These are phyloP conservation scores for Coniophora puteana DNA, from an alignment of 1,284 basidiomycete genomes.

Conservation along the genomic window DNA sequence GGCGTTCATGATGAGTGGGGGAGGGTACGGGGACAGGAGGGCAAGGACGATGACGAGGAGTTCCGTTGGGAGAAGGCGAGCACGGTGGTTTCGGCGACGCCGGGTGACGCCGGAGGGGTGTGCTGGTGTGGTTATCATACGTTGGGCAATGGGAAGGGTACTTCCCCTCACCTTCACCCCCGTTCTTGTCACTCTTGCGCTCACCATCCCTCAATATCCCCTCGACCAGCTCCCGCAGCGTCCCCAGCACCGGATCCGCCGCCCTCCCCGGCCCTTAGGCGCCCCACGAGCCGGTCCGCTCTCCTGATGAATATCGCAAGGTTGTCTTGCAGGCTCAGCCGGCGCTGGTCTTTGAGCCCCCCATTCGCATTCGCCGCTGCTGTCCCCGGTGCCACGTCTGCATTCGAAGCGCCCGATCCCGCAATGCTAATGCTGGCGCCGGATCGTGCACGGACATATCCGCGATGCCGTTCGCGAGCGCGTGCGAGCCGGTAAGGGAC, in stretches of 20 bases:
- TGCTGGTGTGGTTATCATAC: too few relatives aligned
- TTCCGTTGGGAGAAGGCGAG: too few relatives aligned
- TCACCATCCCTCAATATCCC: slow-evolving; percentile 59
- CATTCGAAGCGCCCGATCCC: too few relatives aligned
- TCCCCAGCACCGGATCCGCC: slow-evolving; percentile 68
- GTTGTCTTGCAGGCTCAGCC: slow-evolving; percentile 75
- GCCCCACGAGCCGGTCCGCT: slow-evolving; percentile 72
- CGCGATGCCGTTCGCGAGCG: slow-evolving; percentile 18
- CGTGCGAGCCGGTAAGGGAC: slow-evolving; percentile 11
- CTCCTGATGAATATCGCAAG: slow-evolving; percentile 77
- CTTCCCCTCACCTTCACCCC: slow-evolving; percentile 28
- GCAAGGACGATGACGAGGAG: too few relatives aligned
- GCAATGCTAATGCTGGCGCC: too few relatives aligned
- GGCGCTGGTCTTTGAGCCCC: slow-evolving; percentile 77
- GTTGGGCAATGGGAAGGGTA: too few relatives aligned
- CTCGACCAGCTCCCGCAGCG: slow-evolving; percentile 70
- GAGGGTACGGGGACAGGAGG: too few relatives aligned
- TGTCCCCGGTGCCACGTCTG: slow-evolving; percentile 14
- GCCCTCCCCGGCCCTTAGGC: slow-evolving; percentile 70
- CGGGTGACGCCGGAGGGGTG: too few relatives aligned
- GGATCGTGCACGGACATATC: too few relatives aligned
- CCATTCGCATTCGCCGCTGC: slow-evolving; percentile 21
- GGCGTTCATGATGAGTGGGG: too few relatives aligned
- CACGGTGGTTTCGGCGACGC: slow-evolving; percentile 57
- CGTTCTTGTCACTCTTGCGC: too few relatives aligned